Percentiles rank a stretch among this genome's conserved stretches.
phyloP scores from a whole-genome alignment of 495 filamentous ascomycete genomes.

The Lentithecium fluviatile region DNA sequence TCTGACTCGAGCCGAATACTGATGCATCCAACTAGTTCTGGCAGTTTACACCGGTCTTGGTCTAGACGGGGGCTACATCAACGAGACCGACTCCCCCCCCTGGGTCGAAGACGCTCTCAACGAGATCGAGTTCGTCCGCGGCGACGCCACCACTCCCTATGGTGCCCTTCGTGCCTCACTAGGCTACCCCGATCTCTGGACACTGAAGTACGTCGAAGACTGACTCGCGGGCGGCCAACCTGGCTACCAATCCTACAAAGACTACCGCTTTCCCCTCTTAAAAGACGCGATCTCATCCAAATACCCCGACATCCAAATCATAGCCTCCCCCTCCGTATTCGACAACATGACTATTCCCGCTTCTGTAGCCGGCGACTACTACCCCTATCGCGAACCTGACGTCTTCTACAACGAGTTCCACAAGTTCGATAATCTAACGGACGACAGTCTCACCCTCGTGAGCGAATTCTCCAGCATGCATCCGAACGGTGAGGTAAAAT shows the following conservation, averaged over 20 bases:
- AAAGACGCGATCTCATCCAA: slow-evolving; percentile 51
- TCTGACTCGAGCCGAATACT: background rate
- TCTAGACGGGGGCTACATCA: slow-evolving; percentile 45
- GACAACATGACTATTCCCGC: slow-evolving; percentile 22
- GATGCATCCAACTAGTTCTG: slow-evolving; percentile 42
- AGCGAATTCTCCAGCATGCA: slow-evolving; percentile 35
- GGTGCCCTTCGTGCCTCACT: slow-evolving; percentile 49
- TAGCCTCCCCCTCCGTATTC: slow-evolving; percentile 13
- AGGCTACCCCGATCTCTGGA: slow-evolving; percentile 52
- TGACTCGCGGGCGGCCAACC: slow-evolving; percentile 48
- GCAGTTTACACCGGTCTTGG: slow-evolving; percentile 63
- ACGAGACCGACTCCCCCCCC: slow-evolving; percentile 20
- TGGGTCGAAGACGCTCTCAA: slow-evolving; percentile 36
- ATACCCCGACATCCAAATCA: slow-evolving; percentile 49
- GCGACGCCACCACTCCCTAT: slow-evolving; percentile 40
- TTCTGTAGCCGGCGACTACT: slow-evolving; percentile 20
- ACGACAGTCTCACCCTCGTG: slow-evolving; percentile 32
- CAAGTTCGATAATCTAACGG: slow-evolving; percentile 29
- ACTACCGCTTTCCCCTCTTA: slow-evolving; percentile 49
- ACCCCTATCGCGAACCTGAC: slow-evolving; percentile 38
- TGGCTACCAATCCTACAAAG: slow-evolving; percentile 22
- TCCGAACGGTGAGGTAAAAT: slow-evolving; percentile 33
- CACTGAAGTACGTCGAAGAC: slow-evolving; percentile 53
- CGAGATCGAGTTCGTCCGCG: slow-evolving; percentile 38
- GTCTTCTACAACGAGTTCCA: slow-evolving; percentile 43